These are phyloP conservation scores for Talaromyces sp. DNA, from an alignment of 2,329 filamentous ascomycete species.

Conservation along the genomic window DNA sequence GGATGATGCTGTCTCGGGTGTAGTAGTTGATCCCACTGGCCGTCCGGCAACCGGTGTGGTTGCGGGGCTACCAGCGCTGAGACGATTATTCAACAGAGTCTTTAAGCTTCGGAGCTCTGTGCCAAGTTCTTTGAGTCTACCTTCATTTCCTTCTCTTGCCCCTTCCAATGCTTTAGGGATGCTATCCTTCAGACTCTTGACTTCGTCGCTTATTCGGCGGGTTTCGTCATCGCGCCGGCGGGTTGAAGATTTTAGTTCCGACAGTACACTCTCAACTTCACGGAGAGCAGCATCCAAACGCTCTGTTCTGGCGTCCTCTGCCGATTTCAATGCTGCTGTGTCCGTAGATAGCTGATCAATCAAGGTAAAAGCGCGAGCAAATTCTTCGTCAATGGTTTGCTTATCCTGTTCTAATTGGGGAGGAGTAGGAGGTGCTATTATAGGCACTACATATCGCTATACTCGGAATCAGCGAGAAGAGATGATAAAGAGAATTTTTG, in stretches of 20 bases:
- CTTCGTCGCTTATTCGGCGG: constrained; percentile 79
- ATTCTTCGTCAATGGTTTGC: constrained; percentile 84
- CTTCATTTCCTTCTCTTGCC: constrained; percentile 80
- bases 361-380: constrained; percentile 84
- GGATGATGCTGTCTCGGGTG: constrained; percentile 25
- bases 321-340: constrained; percentile 79
- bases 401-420: constrained; percentile 95
- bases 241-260: constrained; percentile 76
- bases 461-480: constrained; percentile 19
- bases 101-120: constrained; percentile 89
- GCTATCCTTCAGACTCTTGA: constrained; percentile 74
- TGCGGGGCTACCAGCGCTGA: constrained; percentile 41
- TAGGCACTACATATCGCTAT: constrained; percentile 82
- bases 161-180: constrained; percentile 86
- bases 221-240: constrained; percentile 82
- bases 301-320: constrained; percentile 79
- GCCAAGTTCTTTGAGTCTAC: constrained; percentile 77
- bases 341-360: constrained; percentile 91
- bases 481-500: not conserved
- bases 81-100: constrained; percentile 69
- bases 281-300: constrained; percentile 75
- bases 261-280: constrained; percentile 80
- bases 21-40: constrained; percentile 27
- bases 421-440: constrained; percentile 89
- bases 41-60: constrained; percentile 32